Conservation (phyloP, 495 filamentous ascomycete species). For the Oidiodendron maius region DNA sequence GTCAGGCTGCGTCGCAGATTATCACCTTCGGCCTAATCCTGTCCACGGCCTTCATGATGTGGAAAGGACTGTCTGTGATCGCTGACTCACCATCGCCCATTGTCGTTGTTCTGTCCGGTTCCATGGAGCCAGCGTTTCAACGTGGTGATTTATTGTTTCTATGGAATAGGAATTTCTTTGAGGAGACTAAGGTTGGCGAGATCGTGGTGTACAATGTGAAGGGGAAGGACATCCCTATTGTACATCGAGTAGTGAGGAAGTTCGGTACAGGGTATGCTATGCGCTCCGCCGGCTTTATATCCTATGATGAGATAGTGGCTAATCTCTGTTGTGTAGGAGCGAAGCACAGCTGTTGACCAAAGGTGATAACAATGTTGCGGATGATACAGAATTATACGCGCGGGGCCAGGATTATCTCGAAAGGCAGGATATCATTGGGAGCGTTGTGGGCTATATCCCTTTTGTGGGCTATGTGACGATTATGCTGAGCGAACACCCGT, state of each 20-base stretch:
- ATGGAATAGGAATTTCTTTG: conserved; percentile 76
- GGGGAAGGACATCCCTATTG: conserved; percentile 91
- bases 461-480: conserved; percentile 98
- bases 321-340: conserved; percentile 23
- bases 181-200: conserved; percentile 73
- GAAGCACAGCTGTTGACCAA: conserved; percentile 77
- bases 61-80: conserved; percentile 88
- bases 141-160: conserved; percentile 88
- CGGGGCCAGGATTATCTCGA: conserved; percentile 77
- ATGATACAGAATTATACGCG: conserved; percentile 92
- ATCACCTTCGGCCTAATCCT: conserved; percentile 95
- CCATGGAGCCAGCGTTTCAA: conserved; percentile 97
- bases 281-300: background rate
- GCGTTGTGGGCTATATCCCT: conserved; percentile 88
- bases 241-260: conserved; percentile 76
- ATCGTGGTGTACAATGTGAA: conserved; percentile 92
- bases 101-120: conserved; percentile 89
- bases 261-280: conserved; percentile 52
- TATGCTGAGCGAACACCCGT: conserved; percentile 91
- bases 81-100: conserved; percentile 88
- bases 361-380: conserved; percentile 91
- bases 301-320: conserved; percentile 1
- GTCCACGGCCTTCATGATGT: conserved; percentile 95
- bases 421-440: conserved; percentile 87
- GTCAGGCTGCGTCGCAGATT: conserved; percentile 80